Conservation (phyloP, 129 eudicot genomes). For the Helianthus tuberosus region DNA sequence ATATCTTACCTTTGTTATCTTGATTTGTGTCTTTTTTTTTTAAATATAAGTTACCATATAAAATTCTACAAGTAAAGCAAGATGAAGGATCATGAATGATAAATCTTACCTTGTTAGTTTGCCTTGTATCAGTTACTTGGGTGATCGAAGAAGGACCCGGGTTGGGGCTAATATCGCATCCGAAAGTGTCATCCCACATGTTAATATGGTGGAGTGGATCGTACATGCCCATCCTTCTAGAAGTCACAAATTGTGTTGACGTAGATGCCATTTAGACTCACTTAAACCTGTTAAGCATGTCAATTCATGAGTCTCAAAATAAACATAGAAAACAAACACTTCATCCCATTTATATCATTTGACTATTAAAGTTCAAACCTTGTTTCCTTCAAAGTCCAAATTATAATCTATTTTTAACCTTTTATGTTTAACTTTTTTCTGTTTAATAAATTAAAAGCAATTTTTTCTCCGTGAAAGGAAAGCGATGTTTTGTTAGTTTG, state of each 20-base stretch:
- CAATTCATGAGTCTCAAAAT: background rate
- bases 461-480: background rate
- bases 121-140: slow-evolving; percentile 41
- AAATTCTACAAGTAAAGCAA: background rate
- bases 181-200: slow-evolving; percentile 78
- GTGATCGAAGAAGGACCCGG: slow-evolving; percentile 39
- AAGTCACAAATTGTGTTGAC: slow-evolving; percentile 63
- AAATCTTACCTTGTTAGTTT: slow-evolving; percentile 55
- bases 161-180: slow-evolving; percentile 51
- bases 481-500: slow-evolving; percentile 4
- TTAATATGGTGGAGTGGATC: slow-evolving; percentile 76
- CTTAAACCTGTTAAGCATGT: background rate
- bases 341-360: background rate
- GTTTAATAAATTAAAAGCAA: background rate
- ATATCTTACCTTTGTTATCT: background rate
- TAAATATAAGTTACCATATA: background rate
- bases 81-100: background rate
- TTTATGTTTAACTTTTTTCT: background rate
- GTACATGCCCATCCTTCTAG: slow-evolving; percentile 75
- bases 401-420: background rate
- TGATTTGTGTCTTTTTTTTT: background rate
- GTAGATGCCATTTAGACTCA: slow-evolving; percentile 57
- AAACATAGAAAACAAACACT: background rate
- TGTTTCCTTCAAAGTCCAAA: background rate
- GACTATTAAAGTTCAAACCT: background rate